Evolutionary conservation across 148 eudicot species (phyloP).

Genomic region (Camellia lanceoleosa): DNA sequence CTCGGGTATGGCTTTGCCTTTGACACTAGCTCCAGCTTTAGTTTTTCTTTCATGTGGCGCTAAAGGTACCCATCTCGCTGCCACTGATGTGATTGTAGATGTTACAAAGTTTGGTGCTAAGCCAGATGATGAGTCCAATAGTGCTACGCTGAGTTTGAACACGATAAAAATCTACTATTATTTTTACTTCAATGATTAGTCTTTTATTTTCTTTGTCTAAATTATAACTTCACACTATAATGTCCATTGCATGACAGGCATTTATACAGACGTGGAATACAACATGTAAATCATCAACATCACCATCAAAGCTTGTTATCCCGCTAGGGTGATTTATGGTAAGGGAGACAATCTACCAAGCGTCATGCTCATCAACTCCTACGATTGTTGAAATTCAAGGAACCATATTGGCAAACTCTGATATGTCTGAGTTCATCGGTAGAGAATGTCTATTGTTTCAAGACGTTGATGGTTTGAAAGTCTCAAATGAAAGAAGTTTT

Average conservation of each 20-base stretch:
- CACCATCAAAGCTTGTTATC: conserved; percentile 6
- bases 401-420: background rate
- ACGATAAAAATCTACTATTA: too few species aligned
- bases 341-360: background rate
- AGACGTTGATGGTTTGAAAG: background rate
- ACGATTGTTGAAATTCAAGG: conserved; percentile 2
- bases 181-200: too few species aligned
- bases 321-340: background rate
- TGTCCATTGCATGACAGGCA: background rate
- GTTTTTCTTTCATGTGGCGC: too few species aligned
- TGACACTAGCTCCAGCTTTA: too few species aligned
- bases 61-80: background rate
- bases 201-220: too few species aligned
- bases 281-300: background rate
- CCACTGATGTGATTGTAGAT: background rate
- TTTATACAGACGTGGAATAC: background rate
- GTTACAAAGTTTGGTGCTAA: background rate
- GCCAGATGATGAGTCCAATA: background rate
- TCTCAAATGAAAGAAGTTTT: background rate
- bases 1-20: too few species aligned
- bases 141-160: background rate
- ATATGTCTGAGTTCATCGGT: background rate
- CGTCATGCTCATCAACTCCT: background rate
- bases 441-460: background rate
- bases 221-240: too few species aligned